Evolutionary conservation across 768 basidiomycete genomes (phyloP).

Genomic region (Strobilomyces confusus): DNA sequence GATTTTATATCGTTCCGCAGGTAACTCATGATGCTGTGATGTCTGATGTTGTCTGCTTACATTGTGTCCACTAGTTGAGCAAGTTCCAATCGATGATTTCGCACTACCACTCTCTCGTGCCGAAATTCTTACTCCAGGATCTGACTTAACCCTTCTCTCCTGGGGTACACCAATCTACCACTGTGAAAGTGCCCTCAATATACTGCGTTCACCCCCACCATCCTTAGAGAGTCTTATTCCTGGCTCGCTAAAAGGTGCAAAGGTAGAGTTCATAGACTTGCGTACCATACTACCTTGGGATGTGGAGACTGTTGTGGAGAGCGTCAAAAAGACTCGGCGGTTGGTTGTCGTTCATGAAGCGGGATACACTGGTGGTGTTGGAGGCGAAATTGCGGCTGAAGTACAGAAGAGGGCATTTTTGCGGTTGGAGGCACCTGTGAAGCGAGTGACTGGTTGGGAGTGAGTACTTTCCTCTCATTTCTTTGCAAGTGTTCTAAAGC

Average conservation of each 20-base stretch:
- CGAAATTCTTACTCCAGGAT: constrained; percentile 68
- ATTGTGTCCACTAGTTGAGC: constrained; percentile 56
- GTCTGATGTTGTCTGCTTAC: constrained; percentile 2
- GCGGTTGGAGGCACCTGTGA: constrained; percentile 83
- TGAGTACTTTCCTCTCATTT: constrained; percentile 42
- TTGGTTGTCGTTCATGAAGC: constrained; percentile 93
- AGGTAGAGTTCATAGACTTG: constrained; percentile 86
- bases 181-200: constrained; percentile 77
- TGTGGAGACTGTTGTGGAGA: constrained; percentile 71
- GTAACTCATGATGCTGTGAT: constrained; percentile 31
- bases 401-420: constrained; percentile 87
- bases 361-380: constrained; percentile 81
- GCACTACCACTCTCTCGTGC: constrained; percentile 79
- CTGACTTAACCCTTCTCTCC: constrained; percentile 84
- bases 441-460: constrained; percentile 91
- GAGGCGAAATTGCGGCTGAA: constrained; percentile 88
- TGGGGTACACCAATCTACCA: constrained; percentile 95
- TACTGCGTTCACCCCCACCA: constrained; percentile 64
- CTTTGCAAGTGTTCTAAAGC: not conserved
- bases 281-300: constrained; percentile 91
- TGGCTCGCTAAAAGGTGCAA: constrained; percentile 56
- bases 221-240: constrained; percentile 66
- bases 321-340: constrained; percentile 80
- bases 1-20: constrained; percentile 86
- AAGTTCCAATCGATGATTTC: constrained; percentile 88